Conservation (phyloP, 345 rosid species). For the Odontarrhena argentea region DNA sequence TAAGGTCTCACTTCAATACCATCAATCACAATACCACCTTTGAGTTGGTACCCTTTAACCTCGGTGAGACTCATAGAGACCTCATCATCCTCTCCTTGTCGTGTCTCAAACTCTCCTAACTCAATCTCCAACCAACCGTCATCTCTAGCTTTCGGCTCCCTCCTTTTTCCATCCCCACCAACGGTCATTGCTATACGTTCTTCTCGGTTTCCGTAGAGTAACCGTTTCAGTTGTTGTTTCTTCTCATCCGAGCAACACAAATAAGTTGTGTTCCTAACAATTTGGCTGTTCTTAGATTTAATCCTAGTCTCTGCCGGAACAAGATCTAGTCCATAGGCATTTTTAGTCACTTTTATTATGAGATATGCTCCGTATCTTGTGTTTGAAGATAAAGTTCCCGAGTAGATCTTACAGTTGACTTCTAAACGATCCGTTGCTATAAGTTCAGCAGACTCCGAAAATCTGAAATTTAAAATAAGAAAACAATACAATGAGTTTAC, state of each 20-base stretch:
- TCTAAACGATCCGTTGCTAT: conserved; percentile 52
- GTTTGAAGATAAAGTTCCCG: conserved; percentile 43
- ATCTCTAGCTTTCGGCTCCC: conserved; percentile 25
- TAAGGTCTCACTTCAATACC: conserved; percentile 49
- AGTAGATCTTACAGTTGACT: conserved; percentile 43
- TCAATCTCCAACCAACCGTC: conserved; percentile 61
- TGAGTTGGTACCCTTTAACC: conserved; percentile 49
- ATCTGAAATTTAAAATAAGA: conserved; percentile 35
- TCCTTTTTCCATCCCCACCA: conserved; percentile 16
- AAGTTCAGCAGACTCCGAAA: conserved; percentile 48
- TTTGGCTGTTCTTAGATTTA: conserved; percentile 24
- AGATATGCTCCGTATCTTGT: conserved; percentile 49
- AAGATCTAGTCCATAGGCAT: conserved; percentile 50
- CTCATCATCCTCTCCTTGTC: conserved; percentile 34
- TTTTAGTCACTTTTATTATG: conserved; percentile 42
- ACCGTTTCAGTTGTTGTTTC: conserved; percentile 39
- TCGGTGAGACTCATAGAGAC: conserved; percentile 44
- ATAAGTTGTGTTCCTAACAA: conserved; percentile 29
- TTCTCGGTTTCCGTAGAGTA: conserved; percentile 33
- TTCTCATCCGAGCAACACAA: conserved; percentile 42
- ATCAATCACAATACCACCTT: conserved; percentile 56
- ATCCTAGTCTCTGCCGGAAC: conserved; percentile 49
- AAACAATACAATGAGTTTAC: neutral
- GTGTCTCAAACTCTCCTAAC: conserved; percentile 49
- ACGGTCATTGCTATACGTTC: conserved; percentile 23